A percentile compares a stretch with the other conserved stretches of the same genome.
These are phyloP conservation scores for Neostapfia colusana DNA, from an alignment of 176 grass and related monocot genomes.

Conservation along the genomic window DNA sequence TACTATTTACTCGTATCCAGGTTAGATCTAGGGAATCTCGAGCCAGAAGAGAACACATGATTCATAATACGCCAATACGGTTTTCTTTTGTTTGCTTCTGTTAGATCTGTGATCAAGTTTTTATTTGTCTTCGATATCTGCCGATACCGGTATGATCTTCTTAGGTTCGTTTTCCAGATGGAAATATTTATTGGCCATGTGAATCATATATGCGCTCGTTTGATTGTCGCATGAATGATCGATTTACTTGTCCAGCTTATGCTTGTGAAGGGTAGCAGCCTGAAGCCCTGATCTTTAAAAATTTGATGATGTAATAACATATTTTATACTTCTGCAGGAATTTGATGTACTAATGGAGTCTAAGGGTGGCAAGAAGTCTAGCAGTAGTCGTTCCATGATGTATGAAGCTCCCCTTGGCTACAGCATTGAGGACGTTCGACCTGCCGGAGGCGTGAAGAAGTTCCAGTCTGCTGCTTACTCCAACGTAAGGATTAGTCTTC, in stretches of 20 bases:
- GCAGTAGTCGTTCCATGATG: conserved; percentile 74
- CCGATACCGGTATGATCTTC: neutral
- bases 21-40: neutral
- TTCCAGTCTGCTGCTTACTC: conserved; percentile 85
- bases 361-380: conserved; percentile 66
- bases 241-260: neutral
- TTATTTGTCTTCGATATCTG: neutral
- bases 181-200: neutral
- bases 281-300: neutral
- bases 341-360: conserved; percentile 84
- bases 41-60: neutral
- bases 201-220: neutral
- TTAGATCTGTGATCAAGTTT: neutral
- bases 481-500: conserved; percentile 48
- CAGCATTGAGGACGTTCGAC: conserved; percentile 85
- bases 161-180: neutral
- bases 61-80: neutral
- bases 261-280: neutral
- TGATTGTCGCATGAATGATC: neutral
- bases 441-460: conserved; percentile 67
- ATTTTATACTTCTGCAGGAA: conserved; percentile 26
- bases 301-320: neutral
- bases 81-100: neutral
- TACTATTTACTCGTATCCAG: no score
- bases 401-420: conserved; percentile 83